These are phyloP conservation scores for Hanseniaspora meyeri DNA, from an alignment of 805 yeast genomes.

Conservation along the genomic window DNA sequence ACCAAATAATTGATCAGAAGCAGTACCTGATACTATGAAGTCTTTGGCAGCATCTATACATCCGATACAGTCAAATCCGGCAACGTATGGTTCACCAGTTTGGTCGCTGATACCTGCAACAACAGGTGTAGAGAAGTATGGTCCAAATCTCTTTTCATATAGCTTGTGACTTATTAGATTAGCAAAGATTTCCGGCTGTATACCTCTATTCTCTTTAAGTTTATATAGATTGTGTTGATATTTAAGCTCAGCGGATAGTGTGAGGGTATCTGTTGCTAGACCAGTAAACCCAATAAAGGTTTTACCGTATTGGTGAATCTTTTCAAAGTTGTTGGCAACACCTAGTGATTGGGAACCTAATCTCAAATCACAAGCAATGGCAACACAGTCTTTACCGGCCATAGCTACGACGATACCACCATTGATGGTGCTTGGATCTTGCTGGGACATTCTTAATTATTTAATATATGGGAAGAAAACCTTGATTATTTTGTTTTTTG, in stretches of 20 bases:
- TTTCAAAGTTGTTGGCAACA: slow-evolving; percentile 83
- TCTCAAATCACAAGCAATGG: slow-evolving; percentile 90
- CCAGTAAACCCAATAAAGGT: slow-evolving; percentile 89
- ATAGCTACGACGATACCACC: slow-evolving; percentile 97
- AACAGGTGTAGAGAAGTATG: slow-evolving; percentile 91
- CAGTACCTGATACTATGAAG: slow-evolving; percentile 91
- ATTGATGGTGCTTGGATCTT: slow-evolving; percentile 18
- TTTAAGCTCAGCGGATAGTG: slow-evolving; percentile 70
- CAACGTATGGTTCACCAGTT: slow-evolving; percentile 73
- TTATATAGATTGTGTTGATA: slow-evolving; percentile 79
- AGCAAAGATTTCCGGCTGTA: slow-evolving; percentile 90
- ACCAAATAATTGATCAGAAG: slow-evolving; percentile 91
- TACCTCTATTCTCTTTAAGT: slow-evolving; percentile 77
- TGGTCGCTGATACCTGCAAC: slow-evolving; percentile 89
- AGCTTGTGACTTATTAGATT: slow-evolving; percentile 81
- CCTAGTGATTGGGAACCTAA: slow-evolving; percentile 90
- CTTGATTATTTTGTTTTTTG: no score
- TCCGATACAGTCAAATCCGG: slow-evolving; percentile 93
- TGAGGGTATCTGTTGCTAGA: slow-evolving; percentile 83
- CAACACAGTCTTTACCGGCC: slow-evolving; percentile 97
- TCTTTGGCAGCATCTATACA: slow-evolving; percentile 92
- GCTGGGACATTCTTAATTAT: neutral
- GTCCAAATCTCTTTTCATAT: slow-evolving; percentile 87
- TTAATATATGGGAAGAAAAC: neutral
- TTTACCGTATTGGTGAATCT: slow-evolving; percentile 74